phyloP scores from a whole-genome alignment of 306 rosid species.

The Argentina anserina region DNA sequence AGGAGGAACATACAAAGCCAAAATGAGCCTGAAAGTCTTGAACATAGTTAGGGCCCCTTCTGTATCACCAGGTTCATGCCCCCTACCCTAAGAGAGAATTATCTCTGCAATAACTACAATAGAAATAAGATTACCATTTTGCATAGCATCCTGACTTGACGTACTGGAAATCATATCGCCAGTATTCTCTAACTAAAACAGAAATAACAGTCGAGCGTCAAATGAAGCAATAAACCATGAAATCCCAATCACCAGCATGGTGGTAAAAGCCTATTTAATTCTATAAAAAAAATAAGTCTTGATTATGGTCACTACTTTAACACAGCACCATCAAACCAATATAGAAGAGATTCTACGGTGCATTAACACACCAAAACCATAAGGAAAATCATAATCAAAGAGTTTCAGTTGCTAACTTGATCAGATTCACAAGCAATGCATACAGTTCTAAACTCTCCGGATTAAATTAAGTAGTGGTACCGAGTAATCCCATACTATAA shows the following conservation, averaged over 20 bases:
- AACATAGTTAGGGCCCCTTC: too few species aligned
- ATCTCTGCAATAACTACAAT: background rate
- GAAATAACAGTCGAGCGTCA: background rate
- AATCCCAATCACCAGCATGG: too few species aligned
- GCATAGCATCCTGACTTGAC: background rate
- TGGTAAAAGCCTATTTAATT: too few species aligned
- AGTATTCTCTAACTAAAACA: background rate
- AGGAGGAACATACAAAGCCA: background rate
- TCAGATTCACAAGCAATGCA: background rate
- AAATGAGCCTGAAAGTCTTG: too few species aligned
- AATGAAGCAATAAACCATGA: background rate
- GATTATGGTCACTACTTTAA: background rate
- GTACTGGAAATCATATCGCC: background rate
- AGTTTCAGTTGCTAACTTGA: background rate
- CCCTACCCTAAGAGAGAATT: background rate
- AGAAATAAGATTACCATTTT: background rate
- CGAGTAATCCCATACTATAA: background rate
- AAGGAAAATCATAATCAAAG: background rate
- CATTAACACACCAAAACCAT: background rate
- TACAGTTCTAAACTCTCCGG: background rate
- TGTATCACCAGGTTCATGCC: background rate
- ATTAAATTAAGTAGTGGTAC: background rate
- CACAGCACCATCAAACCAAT: background rate
- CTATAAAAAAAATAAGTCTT: too few species aligned
- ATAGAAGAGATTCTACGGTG: background rate